These are phyloP conservation scores for Mycena venus DNA, from an alignment of 768 basidiomycete genomes.

Conservation along the genomic window DNA sequence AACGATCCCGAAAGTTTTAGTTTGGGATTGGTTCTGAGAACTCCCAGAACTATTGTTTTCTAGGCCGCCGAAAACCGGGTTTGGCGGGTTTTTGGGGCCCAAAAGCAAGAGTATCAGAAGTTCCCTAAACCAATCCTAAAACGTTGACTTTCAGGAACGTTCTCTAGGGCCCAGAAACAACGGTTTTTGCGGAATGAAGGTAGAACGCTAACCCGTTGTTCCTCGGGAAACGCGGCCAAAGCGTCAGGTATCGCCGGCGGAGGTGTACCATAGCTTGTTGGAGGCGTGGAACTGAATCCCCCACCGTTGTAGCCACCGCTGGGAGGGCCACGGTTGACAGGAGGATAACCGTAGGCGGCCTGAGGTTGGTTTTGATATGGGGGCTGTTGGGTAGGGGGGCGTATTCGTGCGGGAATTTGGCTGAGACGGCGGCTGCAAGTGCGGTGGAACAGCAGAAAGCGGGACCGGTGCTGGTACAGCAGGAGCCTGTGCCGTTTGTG, in stretches of 20 bases:
- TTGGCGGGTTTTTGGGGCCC: too few relatives aligned
- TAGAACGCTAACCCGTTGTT: conserved; percentile 31
- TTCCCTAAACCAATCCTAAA: too few relatives aligned
- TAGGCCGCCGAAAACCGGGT: too few relatives aligned
- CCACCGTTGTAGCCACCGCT: conserved; percentile 40
- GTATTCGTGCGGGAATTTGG: conserved; percentile 48
- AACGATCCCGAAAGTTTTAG: too few relatives aligned
- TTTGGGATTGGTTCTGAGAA: too few relatives aligned
- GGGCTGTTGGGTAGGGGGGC: conserved; percentile 29
- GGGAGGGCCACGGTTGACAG: conserved; percentile 30
- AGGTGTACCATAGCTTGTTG: conserved; percentile 11
- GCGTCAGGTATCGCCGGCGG: conserved; percentile 20
- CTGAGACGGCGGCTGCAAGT: conserved; percentile 54
- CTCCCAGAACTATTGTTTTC: too few relatives aligned
- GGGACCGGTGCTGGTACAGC: conserved; percentile 48
- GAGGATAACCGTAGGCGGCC: conserved; percentile 36
- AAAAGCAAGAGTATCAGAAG: too few relatives aligned
- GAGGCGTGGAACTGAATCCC: conserved; percentile 16
- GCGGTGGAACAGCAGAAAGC: conserved; percentile 62
- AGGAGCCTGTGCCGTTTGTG: conserved; percentile 43
- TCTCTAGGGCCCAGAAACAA: too few relatives aligned
- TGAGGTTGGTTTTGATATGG: conserved; percentile 32
- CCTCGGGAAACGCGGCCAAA: conserved; percentile 20
- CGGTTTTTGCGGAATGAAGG: too few relatives aligned
- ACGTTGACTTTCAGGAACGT: too few relatives aligned